Percentiles rank a stretch among this genome's conserved stretches.
Evolutionary conservation across 352 stramenopile species (phyloP).

Genomic region (Pythium apleroticum): DNA sequence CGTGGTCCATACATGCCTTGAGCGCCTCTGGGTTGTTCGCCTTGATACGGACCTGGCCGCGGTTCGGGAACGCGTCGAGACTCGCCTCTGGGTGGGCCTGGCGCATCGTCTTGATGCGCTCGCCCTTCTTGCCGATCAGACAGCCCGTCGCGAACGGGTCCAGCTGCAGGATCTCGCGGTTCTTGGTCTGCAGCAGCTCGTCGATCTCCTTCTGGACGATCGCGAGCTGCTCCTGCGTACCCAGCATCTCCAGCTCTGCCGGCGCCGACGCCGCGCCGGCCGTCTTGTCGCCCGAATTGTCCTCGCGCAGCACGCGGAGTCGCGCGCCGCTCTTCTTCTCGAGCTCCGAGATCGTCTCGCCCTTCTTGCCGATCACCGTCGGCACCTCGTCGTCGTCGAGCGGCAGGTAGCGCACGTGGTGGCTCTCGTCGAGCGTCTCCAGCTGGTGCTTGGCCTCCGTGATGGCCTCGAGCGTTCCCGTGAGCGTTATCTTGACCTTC

Average conservation of each 20-base stretch:
- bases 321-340: conserved; percentile 64
- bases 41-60: conserved; percentile 74
- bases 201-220: conserved; percentile 50
- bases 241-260: conserved; percentile 74
- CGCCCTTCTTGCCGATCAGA: conserved; percentile 80
- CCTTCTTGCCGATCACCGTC: conserved; percentile 78
- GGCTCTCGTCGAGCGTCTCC: conserved; percentile 54
- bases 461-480: conserved; percentile 56
- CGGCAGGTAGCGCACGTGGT: conserved; percentile 67
- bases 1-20: conserved; percentile 54
- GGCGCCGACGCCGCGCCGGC: conserved; percentile 13
- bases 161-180: conserved; percentile 72
- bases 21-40: conserved; percentile 52
- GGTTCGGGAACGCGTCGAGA: conserved; percentile 69
- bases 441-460: conserved; percentile 59
- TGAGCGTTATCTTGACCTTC: conserved; percentile 69
- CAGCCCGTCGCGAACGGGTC: conserved; percentile 71
- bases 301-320: conserved; percentile 52
- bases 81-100: conserved; percentile 58
- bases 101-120: conserved; percentile 74
- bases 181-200: conserved; percentile 68
- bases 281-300: conserved; percentile 14
- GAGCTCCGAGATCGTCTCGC: conserved; percentile 69
- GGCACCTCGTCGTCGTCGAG: conserved; percentile 77
- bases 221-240: conserved; percentile 63